These are phyloP conservation scores for Ceratobasidium sp. DNA, from an alignment of 1,284 basidiomycete species.

Conservation along the genomic window DNA sequence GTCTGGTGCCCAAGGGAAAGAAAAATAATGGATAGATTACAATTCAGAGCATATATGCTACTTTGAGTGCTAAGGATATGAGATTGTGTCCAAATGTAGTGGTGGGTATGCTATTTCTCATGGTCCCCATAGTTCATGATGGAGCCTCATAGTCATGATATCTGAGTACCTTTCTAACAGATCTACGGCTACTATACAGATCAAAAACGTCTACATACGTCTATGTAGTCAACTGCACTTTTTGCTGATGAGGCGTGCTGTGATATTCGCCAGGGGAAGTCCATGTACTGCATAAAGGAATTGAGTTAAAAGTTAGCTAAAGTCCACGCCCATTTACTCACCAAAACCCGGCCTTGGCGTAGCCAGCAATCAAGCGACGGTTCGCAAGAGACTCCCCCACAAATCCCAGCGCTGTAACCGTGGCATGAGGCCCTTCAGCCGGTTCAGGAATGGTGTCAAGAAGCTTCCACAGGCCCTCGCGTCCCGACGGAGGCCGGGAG, in stretches of 20 bases:
- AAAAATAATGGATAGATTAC: no score
- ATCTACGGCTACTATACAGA: no score
- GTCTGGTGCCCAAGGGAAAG: no score
- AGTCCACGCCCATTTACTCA: neutral
- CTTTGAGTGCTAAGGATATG: no score
- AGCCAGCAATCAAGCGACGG: neutral
- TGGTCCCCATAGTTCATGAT: no score
- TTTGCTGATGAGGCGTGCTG: neutral
- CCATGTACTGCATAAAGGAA: neutral
- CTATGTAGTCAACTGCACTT: no score
- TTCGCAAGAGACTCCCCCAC: neutral
- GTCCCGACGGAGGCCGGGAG: neutral
- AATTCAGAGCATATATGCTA: no score
- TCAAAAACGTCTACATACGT: no score
- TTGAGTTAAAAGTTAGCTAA: neutral
- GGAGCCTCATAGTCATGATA: no score
- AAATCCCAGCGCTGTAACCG: conserved; percentile 2
- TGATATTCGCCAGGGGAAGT: neutral
- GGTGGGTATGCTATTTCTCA: no score
- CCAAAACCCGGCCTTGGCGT: conserved; percentile 5
- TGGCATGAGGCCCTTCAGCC: neutral
- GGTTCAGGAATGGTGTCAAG: neutral
- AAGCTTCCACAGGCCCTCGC: neutral
- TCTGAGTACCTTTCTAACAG: no score
- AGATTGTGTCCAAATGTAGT: no score